Evolutionary conservation across 1,284 basidiomycete genomes (phyloP).

Genomic region (Coniferiporia weirii): DNA sequence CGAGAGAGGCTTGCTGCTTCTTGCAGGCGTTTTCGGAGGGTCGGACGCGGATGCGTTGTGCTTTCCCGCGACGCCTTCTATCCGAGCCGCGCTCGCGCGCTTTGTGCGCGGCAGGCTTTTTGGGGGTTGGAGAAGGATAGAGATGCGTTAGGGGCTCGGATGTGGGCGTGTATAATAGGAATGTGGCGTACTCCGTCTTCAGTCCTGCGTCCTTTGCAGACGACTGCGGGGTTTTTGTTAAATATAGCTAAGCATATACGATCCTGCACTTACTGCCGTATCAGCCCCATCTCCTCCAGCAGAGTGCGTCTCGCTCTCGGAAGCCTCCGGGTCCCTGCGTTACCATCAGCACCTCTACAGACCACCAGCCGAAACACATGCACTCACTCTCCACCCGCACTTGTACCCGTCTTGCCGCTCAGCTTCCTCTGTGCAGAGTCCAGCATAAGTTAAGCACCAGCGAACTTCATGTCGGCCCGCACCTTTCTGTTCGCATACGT

Average conservation of each 20-base stretch:
- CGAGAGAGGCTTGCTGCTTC: neutral
- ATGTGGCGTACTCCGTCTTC: neutral
- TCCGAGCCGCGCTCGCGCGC: too few species aligned
- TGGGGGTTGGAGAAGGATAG: too few species aligned
- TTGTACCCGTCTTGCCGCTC: neutral
- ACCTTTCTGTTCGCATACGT: conserved; percentile 13
- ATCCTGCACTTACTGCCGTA: neutral
- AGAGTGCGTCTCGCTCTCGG: neutral
- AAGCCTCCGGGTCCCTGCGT: neutral
- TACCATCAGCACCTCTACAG: neutral
- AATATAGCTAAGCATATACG: neutral
- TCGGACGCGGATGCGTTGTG: neutral
- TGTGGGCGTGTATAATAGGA: too few species aligned
- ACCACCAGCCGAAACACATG: neutral
- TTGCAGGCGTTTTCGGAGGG: neutral
- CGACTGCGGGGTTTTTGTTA: neutral
- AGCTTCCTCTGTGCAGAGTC: conserved; percentile 1
- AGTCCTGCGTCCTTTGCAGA: neutral
- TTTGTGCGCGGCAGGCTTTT: neutral
- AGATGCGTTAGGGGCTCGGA: too few species aligned
- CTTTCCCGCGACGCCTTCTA: neutral
- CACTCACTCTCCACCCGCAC: neutral
- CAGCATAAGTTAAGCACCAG: neutral
- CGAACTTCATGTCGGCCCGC: neutral
- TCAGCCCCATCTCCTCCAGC: neutral